Conservation (phyloP, 495 filamentous ascomycete genomes). For the Penicillium desertorum region DNA sequence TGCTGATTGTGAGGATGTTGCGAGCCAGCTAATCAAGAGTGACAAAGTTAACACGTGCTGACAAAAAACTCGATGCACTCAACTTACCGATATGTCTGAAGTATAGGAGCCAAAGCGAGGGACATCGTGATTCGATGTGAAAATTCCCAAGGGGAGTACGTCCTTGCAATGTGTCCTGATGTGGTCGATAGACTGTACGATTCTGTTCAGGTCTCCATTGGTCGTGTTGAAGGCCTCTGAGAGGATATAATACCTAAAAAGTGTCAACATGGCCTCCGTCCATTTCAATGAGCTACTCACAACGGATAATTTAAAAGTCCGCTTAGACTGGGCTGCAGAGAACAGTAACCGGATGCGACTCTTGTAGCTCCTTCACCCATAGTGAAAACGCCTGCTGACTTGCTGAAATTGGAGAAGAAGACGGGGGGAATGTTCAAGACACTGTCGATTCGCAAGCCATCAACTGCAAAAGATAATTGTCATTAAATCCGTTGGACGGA, state of each 20-base stretch:
- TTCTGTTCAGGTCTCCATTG: slow-evolving; percentile 47
- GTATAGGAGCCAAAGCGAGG: slow-evolving; percentile 54
- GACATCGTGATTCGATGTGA: slow-evolving; percentile 72
- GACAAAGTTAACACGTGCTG: slow-evolving; percentile 22
- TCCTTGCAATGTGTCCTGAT: slow-evolving; percentile 52
- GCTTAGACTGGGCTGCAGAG: slow-evolving; percentile 54
- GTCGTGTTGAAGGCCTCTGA: slow-evolving; percentile 51
- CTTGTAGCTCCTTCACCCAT: slow-evolving; percentile 64
- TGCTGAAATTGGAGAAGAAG: slow-evolving; percentile 61
- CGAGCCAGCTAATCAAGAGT: slow-evolving; percentile 41
- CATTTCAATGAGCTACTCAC: slow-evolving; percentile 41
- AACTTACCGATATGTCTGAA: slow-evolving; percentile 33
- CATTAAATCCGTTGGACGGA: slow-evolving; percentile 7
- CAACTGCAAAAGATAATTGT: slow-evolving; percentile 40
- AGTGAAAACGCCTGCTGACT: slow-evolving; percentile 60
- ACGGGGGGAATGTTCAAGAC: slow-evolving; percentile 62
- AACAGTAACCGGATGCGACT: slow-evolving; percentile 55
- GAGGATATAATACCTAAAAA: slow-evolving; percentile 60
- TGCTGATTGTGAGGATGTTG: slow-evolving; percentile 65
- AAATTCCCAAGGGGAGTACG: slow-evolving; percentile 58
- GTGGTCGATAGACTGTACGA: slow-evolving; percentile 47
- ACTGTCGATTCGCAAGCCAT: slow-evolving; percentile 72
- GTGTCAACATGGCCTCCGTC: slow-evolving; percentile 53
- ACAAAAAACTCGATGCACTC: slow-evolving; percentile 6
- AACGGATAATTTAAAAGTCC: slow-evolving; percentile 64